A percentile compares a stretch with the other conserved stretches of the same genome.
These are phyloP conservation scores for Beauveria asiatica DNA, from an alignment of 2,329 filamentous ascomycete species.

Conservation along the genomic window DNA sequence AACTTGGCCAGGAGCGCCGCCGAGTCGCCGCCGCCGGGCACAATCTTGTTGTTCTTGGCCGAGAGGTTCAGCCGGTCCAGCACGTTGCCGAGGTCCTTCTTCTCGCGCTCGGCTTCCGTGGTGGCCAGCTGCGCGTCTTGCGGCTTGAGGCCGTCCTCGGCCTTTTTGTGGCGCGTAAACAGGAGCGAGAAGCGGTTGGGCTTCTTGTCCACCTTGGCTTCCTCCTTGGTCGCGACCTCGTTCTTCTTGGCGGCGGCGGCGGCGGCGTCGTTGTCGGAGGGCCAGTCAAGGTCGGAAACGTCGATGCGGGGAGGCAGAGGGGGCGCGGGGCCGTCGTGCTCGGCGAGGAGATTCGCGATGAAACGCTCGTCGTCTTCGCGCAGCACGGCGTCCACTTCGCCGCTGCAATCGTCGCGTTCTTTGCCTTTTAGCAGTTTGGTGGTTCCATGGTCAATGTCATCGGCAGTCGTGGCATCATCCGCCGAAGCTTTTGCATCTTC, in stretches of 20 bases:
- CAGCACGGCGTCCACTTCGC: constrained; percentile 1
- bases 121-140: constrained; percentile 18
- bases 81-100: constrained; percentile 67
- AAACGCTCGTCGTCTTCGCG: constrained; percentile 19
- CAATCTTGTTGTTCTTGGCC: constrained; percentile 75
- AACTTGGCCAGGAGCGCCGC: constrained; percentile 71
- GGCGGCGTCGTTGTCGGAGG: constrained; percentile 25
- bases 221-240: neutral
- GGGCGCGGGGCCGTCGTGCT: constrained; percentile 36
- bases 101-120: constrained; percentile 39
- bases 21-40: constrained; percentile 76
- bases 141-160: constrained; percentile 25
- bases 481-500: constrained; percentile 18
- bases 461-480: constrained; percentile 18
- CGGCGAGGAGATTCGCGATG: constrained; percentile 32
- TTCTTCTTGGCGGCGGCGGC: constrained; percentile 15
- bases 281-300: constrained; percentile 42
- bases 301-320: constrained; percentile 47
- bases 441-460: constrained; percentile 41
- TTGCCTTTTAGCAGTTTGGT: constrained; percentile 6
- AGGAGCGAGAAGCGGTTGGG: constrained; percentile 27
- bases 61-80: constrained; percentile 79
- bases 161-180: constrained; percentile 31
- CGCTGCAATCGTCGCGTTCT: constrained; percentile 7
- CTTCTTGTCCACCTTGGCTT: constrained; percentile 24